phyloP scores from a whole-genome alignment of 176 grass and related monocot genomes.

The Secale cereale region DNA sequence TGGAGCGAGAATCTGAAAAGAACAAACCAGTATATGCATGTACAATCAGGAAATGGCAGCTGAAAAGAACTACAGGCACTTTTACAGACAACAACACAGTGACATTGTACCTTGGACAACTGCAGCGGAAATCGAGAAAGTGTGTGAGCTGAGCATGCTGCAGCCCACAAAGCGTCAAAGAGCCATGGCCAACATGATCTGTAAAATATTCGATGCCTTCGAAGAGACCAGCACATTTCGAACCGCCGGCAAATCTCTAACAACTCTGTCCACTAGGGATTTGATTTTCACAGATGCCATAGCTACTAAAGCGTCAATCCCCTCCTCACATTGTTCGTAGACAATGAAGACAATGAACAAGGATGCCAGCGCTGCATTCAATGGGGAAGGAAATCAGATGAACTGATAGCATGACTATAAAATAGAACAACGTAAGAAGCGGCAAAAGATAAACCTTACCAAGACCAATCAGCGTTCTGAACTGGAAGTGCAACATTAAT shows the following conservation, averaged over 20 bases:
- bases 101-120: slow-evolving; percentile 3
- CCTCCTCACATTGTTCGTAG: slow-evolving; percentile 91
- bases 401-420: neutral
- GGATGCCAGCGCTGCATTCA: slow-evolving; percentile 59
- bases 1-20: neutral
- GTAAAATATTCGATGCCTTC: slow-evolving; percentile 30
- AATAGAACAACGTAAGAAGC: slow-evolving; percentile 4
- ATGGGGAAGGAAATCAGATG: neutral
- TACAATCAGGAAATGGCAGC: neutral
- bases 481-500: slow-evolving; percentile 61
- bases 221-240: slow-evolving; percentile 41
- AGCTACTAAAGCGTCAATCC: slow-evolving; percentile 56
- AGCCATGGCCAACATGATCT: slow-evolving; percentile 20
- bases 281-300: slow-evolving; percentile 43
- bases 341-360: slow-evolving; percentile 85
- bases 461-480: slow-evolving; percentile 51
- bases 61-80: neutral
- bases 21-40: slow-evolving; percentile 9
- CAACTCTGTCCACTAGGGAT: slow-evolving; percentile 25
- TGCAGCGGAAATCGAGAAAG: neutral
- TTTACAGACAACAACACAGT: neutral
- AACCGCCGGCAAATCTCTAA: slow-evolving; percentile 33
- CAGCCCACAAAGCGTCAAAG: slow-evolving; percentile 3
- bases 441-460: slow-evolving; percentile 50
- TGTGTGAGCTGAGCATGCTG: neutral